Conservation (phyloP, 2,329 filamentous ascomycete species). For the Phoma herbarum region DNA sequence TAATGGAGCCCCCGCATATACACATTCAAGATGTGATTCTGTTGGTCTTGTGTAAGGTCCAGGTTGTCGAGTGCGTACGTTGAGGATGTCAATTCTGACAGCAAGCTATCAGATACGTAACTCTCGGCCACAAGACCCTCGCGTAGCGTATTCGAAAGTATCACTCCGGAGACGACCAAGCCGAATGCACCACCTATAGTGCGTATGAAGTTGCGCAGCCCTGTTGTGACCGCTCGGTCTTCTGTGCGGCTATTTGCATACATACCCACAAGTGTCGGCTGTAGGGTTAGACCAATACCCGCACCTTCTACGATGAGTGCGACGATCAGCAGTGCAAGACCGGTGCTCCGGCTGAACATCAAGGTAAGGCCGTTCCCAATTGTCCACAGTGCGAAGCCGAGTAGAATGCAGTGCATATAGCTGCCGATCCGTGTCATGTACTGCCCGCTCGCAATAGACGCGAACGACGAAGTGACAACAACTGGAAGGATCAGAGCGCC, state of each 20-base stretch:
- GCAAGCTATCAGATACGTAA: slow-evolving; percentile 23
- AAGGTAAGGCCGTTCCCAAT: slow-evolving; percentile 63
- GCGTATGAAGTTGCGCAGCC: slow-evolving; percentile 69
- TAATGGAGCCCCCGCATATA: slow-evolving; percentile 34
- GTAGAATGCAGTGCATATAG: slow-evolving; percentile 31
- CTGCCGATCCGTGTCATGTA: slow-evolving; percentile 32
- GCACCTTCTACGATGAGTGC: slow-evolving; percentile 60
- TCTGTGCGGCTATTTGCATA: slow-evolving; percentile 61
- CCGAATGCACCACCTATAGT: slow-evolving; percentile 67
- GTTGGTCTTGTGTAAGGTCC: slow-evolving; percentile 21
- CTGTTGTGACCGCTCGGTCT: slow-evolving; percentile 69
- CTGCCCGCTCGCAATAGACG: slow-evolving; percentile 31
- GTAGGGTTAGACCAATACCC: slow-evolving; percentile 61
- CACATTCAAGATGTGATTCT: slow-evolving; percentile 1
- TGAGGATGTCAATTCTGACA: slow-evolving; percentile 32
- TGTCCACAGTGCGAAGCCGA: slow-evolving; percentile 58
- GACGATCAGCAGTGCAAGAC: slow-evolving; percentile 59
- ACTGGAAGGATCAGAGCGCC: slow-evolving; percentile 61
- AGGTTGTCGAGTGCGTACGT: slow-evolving; percentile 29
- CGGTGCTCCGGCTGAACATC: slow-evolving; percentile 57
- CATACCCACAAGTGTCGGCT: slow-evolving; percentile 64
- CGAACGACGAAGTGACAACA: slow-evolving; percentile 28
- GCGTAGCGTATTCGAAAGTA: slow-evolving; percentile 31
- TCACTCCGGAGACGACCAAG: slow-evolving; percentile 57
- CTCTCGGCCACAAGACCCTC: slow-evolving; percentile 15